Evolutionary conservation across 2,329 filamentous ascomycete species (phyloP).

Genomic region (Trichophaea hybrida): DNA sequence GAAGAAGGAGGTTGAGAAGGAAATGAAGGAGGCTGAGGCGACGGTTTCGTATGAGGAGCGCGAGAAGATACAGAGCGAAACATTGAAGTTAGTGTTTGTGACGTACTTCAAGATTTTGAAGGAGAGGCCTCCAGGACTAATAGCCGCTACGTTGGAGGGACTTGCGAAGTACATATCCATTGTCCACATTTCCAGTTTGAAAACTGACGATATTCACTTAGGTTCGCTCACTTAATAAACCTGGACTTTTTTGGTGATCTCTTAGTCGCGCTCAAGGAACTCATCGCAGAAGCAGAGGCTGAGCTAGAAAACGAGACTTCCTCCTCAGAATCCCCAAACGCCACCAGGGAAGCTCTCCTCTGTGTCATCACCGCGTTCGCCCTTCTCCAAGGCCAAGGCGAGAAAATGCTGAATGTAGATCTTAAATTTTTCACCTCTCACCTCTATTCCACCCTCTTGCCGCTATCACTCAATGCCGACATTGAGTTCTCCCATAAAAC

Average conservation of each 20-base stretch:
- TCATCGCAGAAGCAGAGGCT: slow-evolving; percentile 50
- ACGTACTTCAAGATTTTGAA: slow-evolving; percentile 93
- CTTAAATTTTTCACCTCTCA: slow-evolving; percentile 90
- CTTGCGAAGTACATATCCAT: slow-evolving; percentile 41
- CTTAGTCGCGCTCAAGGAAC: slow-evolving; percentile 82
- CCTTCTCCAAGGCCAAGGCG: slow-evolving; percentile 75
- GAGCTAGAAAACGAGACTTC: slow-evolving; percentile 38
- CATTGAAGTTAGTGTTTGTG: slow-evolving; percentile 86
- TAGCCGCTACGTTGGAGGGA: slow-evolving; percentile 94
- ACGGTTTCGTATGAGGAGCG: slow-evolving; percentile 82
- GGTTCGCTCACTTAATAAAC: slow-evolving; percentile 93
- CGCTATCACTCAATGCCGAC: slow-evolving; percentile 66
- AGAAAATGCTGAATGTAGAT: slow-evolving; percentile 65
- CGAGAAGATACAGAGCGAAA: slow-evolving; percentile 88
- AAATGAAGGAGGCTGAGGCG: slow-evolving; percentile 85
- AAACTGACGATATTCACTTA: slow-evolving; percentile 29
- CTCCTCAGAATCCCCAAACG: slow-evolving; percentile 46
- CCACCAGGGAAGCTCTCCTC: slow-evolving; percentile 73
- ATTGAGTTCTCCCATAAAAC: slow-evolving; percentile 65
- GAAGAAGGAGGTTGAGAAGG: slow-evolving; percentile 75
- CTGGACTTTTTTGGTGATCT: slow-evolving; percentile 97
- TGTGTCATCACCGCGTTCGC: slow-evolving; percentile 94
- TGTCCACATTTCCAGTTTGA: not conserved
- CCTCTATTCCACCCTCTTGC: slow-evolving; percentile 73
- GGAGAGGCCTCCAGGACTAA: slow-evolving; percentile 61